Evolutionary conservation across 768 basidiomycete species (phyloP).

Genomic region (Tylopilus rubrobrunneus): DNA sequence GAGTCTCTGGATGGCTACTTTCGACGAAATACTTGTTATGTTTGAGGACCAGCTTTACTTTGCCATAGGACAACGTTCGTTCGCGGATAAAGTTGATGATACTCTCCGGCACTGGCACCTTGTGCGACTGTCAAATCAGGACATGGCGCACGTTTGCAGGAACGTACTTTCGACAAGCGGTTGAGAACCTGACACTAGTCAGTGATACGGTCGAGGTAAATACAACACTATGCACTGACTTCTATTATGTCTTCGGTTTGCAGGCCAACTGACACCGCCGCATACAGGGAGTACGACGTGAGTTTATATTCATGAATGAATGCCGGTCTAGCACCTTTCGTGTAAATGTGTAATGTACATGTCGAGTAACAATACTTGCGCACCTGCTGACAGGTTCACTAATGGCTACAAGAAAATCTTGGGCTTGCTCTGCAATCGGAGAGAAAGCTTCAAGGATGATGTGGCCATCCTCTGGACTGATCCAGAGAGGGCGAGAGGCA

Average conservation of each 20-base stretch:
- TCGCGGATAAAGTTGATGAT: conserved; percentile 87
- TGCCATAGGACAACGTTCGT: conserved; percentile 94
- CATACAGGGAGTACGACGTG: conserved; percentile 96
- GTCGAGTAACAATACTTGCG: conserved; percentile 31
- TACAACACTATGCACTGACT: conserved; percentile 46
- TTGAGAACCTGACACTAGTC: conserved; percentile 60
- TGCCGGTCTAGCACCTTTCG: conserved; percentile 61
- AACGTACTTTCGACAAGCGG: conserved; percentile 63
- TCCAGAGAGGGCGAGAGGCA: conserved; percentile 90
- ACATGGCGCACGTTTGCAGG: conserved; percentile 1
- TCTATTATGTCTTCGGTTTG: conserved; percentile 99
- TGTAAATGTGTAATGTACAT: conserved; percentile 29
- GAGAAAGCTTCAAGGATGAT: conserved; percentile 98
- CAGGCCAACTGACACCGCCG: conserved; percentile 96
- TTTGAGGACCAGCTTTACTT: conserved; percentile 96
- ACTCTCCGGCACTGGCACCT: conserved; percentile 90
- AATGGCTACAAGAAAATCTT: conserved; percentile 97
- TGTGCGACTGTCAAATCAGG: conserved; percentile 8
- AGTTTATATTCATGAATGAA: conserved; percentile 99
- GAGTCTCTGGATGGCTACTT: conserved; percentile 89
- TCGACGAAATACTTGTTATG: conserved; percentile 98
- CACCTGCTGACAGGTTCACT: conserved; percentile 98
- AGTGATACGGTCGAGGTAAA: conserved; percentile 31
- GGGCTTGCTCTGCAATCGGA: conserved; percentile 95
- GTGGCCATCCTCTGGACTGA: conserved; percentile 84